phyloP scores from a whole-genome alignment of 1,139 yeast genomes.

The Yamadazyma triangularis region DNA sequence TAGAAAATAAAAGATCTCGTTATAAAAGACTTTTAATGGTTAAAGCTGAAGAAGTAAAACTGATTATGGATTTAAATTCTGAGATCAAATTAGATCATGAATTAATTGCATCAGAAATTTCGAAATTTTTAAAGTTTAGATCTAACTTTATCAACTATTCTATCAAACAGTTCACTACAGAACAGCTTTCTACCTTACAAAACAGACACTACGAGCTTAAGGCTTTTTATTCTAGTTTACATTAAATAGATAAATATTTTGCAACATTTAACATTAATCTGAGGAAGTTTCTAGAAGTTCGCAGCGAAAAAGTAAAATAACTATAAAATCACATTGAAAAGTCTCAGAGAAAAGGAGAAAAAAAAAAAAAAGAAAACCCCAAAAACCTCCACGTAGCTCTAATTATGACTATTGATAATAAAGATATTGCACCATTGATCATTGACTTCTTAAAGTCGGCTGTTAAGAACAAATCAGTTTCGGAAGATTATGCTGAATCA shows the following conservation, averaged over 20 bases:
- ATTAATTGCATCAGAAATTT: conserved; percentile 56
- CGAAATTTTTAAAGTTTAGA: conserved; percentile 51
- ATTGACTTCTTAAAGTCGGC: conserved; percentile 65
- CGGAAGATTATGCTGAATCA: conserved; percentile 84
- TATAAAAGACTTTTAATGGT: conserved; percentile 27
- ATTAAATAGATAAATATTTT: no score
- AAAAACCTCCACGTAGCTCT: background rate
- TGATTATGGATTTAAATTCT: conserved; percentile 28
- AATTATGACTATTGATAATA: conserved; percentile 31
- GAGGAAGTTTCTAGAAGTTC: no score
- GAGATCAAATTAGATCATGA: conserved; percentile 52
- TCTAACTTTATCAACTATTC: conserved; percentile 34
- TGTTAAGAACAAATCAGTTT: conserved; percentile 57
- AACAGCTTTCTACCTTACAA: conserved; percentile 5
- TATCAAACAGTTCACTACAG: conserved; percentile 24
- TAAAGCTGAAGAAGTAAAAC: conserved; percentile 32
- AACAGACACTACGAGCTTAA: conserved; percentile 5
- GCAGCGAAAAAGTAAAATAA: no score
- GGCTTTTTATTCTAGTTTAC: background rate
- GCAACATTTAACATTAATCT: no score
- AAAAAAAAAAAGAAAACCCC: no score
- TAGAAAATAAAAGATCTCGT: conserved; percentile 32
- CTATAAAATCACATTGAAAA: no score
- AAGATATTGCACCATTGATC: conserved; percentile 73
- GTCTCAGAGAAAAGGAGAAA: no score